phyloP scores from a whole-genome alignment of 1,139 yeast species.

The Citeromyces siamensis region DNA sequence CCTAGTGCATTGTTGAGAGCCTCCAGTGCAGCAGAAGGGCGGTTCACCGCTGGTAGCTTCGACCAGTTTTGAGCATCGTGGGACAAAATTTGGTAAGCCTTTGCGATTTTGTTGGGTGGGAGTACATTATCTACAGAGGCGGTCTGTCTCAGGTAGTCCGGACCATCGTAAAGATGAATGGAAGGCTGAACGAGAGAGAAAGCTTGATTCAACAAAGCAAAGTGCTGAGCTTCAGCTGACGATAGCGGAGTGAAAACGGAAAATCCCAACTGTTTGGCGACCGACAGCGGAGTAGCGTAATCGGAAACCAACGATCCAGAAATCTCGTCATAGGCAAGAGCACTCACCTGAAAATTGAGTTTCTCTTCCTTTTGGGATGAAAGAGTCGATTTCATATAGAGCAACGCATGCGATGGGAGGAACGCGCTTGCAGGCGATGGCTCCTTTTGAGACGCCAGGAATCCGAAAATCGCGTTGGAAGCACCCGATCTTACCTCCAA shows the following conservation, averaged over 20 bases:
- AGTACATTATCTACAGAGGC: conserved; percentile 34
- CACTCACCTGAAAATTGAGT: conserved; percentile 61
- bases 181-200: conserved; percentile 53
- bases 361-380: conserved; percentile 32
- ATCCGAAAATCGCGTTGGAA: conserved; percentile 69
- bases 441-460: conserved; percentile 21
- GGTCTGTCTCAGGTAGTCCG: conserved; percentile 47
- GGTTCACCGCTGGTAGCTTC: conserved; percentile 18
- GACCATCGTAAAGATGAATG: conserved; percentile 71
- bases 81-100: conserved; percentile 27
- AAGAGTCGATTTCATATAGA: conserved; percentile 50
- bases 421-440: conserved; percentile 32
- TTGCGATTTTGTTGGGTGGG: conserved; percentile 30
- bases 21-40: conserved; percentile 32
- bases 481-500: conserved; percentile 83
- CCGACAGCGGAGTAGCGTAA: conserved; percentile 49
- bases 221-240: conserved; percentile 53
- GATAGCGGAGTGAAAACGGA: conserved; percentile 66
- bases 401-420: conserved; percentile 57
- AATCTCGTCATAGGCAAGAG: conserved; percentile 51
- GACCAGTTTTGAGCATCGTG: conserved; percentile 13
- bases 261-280: conserved; percentile 52
- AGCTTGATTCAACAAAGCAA: conserved; percentile 54
- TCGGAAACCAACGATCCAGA: conserved; percentile 47
- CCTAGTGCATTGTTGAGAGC: conserved; percentile 48